These are phyloP conservation scores for Coemansia guatemalensis DNA, from an alignment of 192 early-diverging fungal genomes.

Conservation along the genomic window DNA sequence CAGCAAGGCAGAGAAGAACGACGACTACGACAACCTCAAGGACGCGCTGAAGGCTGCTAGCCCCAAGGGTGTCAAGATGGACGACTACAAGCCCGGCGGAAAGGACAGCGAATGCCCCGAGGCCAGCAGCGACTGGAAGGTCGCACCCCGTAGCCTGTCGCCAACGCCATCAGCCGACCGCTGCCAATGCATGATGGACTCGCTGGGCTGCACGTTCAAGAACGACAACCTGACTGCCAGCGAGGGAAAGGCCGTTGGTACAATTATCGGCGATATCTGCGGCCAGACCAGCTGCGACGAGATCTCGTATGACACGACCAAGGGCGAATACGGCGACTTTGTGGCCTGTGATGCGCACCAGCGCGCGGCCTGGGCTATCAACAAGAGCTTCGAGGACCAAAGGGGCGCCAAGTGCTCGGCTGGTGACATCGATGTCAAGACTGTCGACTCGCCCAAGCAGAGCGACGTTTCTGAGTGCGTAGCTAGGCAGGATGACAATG, in stretches of 20 bases:
- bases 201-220: conserved; percentile 53
- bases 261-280: conserved; percentile 45
- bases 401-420: not conserved
- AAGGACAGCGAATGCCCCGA: conserved; percentile 49
- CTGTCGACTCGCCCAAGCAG: not conserved
- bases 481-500: not conserved
- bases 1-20: conserved; percentile 41
- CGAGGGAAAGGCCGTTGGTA: conserved; percentile 26
- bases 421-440: not conserved
- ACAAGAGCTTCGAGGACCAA: conserved; percentile 5
- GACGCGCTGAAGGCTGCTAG: conserved; percentile 53
- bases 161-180: conserved; percentile 62
- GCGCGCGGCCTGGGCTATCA: conserved; percentile 53
- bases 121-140: conserved; percentile 48
- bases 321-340: conserved; percentile 52
- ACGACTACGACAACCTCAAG: conserved; percentile 66
- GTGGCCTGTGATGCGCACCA: conserved; percentile 44
- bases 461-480: not conserved
- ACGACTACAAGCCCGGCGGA: conserved; percentile 48
- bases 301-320: conserved; percentile 29
- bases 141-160: conserved; percentile 57
- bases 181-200: conserved; percentile 66
- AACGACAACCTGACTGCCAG: conserved; percentile 30
- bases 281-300: conserved; percentile 33
- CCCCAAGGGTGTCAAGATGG: conserved; percentile 59